Percentiles rank a stretch among this genome's conserved stretches.
These are phyloP conservation scores for Cucurbita argyrosperma DNA, from an alignment of 306 rosid genomes.

Conservation along the genomic window DNA sequence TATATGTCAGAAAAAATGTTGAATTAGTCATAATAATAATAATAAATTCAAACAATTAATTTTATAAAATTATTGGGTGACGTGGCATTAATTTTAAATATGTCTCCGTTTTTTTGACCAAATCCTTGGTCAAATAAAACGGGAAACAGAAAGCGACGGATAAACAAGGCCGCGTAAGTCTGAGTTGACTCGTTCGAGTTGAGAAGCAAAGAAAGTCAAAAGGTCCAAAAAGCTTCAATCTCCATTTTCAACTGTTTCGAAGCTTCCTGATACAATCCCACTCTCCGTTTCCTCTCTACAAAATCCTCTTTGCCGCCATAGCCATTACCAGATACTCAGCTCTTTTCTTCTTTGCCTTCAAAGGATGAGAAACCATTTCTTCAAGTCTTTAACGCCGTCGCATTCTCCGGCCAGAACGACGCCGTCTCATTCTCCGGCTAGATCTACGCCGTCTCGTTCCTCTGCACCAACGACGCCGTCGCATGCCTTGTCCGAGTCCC, in stretches of 20 bases:
- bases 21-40: too few species aligned
- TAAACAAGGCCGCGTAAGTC: neutral
- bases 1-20: too few species aligned
- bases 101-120: too few species aligned
- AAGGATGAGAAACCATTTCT: constrained; percentile 17
- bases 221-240: neutral
- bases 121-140: too few species aligned
- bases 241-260: neutral
- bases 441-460: constrained; percentile 16
- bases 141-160: too few species aligned
- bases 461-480: constrained; percentile 8
- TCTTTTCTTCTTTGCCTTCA: neutral
- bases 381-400: constrained; percentile 22
- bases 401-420: constrained; percentile 14
- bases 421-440: neutral
- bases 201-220: neutral
- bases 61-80: too few species aligned
- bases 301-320: neutral
- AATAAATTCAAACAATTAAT: too few species aligned
- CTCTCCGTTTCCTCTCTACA: neutral
- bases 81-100: too few species aligned
- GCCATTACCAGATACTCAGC: neutral
- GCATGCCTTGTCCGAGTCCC: constrained; percentile 25
- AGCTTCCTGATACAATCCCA: neutral
- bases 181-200: neutral